Conservation (phyloP, 768 basidiomycete genomes). For the Mycena belliarum region DNA sequence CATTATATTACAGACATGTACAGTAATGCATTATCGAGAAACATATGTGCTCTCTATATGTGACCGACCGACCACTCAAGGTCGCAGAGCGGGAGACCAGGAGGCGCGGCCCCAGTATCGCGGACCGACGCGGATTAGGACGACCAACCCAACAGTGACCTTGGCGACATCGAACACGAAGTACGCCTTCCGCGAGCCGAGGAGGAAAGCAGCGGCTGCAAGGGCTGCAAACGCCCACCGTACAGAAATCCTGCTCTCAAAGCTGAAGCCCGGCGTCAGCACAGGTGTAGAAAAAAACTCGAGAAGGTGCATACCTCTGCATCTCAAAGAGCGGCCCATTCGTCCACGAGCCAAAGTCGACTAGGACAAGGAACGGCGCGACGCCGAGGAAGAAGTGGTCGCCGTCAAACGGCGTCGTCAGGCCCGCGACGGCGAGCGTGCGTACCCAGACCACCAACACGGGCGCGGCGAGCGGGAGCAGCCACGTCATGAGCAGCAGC, state of each 20-base stretch:
- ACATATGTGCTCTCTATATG: no score
- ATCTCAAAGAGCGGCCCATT: slow-evolving; percentile 42
- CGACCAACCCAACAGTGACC: slow-evolving; percentile 45
- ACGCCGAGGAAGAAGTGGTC: slow-evolving; percentile 75
- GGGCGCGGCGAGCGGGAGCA: slow-evolving; percentile 76
- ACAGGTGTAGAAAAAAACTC: slow-evolving; percentile 1
- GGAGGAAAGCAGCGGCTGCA: slow-evolving; percentile 56
- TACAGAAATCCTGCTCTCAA: slow-evolving; percentile 42
- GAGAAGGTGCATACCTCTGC: slow-evolving; percentile 37
- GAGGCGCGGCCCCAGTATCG: slow-evolving; percentile 48
- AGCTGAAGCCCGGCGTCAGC: slow-evolving; percentile 31
- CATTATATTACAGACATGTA: neutral
- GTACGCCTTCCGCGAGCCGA: slow-evolving; percentile 69
- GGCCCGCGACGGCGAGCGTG: slow-evolving; percentile 78
- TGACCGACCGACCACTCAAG: no score
- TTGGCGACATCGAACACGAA: slow-evolving; percentile 64
- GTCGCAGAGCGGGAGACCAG: slow-evolving; percentile 26
- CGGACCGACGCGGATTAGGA: slow-evolving; percentile 48
- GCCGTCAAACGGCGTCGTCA: slow-evolving; percentile 76
- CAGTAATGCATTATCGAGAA: slow-evolving; percentile 1
- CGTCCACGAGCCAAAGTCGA: slow-evolving; percentile 60
- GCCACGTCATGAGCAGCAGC: slow-evolving; percentile 76
- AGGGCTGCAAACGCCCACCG: slow-evolving; percentile 57
- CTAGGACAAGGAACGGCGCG: slow-evolving; percentile 62
- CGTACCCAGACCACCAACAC: slow-evolving; percentile 89